Base-by-base conservation (phyloP, 2,329 filamentous ascomycete species). In the Sporothrix pseudoabietina region DNA sequence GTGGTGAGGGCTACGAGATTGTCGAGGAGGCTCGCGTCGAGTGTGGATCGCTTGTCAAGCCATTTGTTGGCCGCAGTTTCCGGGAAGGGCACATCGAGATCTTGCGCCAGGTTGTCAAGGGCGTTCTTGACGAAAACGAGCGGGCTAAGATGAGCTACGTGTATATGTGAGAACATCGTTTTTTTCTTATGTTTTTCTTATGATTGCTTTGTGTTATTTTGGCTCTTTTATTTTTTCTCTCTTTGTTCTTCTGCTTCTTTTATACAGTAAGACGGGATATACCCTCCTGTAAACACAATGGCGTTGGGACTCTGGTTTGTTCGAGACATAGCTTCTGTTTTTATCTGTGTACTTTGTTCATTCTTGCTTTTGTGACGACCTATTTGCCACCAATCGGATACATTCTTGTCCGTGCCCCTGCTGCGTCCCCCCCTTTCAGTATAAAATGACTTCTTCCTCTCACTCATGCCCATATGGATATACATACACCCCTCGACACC, bases 21-120 rank as follows among this genome's bases (percentile, higher is more conserved):
- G 78, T 82, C 14, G 81, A 83, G 75, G 77, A 78, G 32, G 78
- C 80, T 10, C 76, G 71, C 22, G 77, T 82, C 41, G 78, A 79
- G 76, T 82, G 81, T 77, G 75, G 76, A n/a, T 49, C 76, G 2
- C 71, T 82, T 4, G 76, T 82, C 52, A 80, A 79, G 76, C 79
- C 78, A 5, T 82, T 82, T 75, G 80, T 82, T 59, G 77, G 77
- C 59, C 77, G 75, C 71, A 79, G 77, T 55, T 80, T 82, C 68
- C 76, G 78, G 65, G 72, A 73, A 2, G 78, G 76, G 26, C 79
- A 82, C 68, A 74, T 77, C n/a, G 79, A 79, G 44, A 78, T 82
- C 14, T 75, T 82, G 30, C 76, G 80, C 73, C 73, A 76, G 41
- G 76, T 82, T 1, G 74, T 82, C 1, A 75, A 78, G 30, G 77